Conservation (phyloP, 2,329 filamentous ascomycete genomes). For the Fusarium cyanostomum region DNA sequence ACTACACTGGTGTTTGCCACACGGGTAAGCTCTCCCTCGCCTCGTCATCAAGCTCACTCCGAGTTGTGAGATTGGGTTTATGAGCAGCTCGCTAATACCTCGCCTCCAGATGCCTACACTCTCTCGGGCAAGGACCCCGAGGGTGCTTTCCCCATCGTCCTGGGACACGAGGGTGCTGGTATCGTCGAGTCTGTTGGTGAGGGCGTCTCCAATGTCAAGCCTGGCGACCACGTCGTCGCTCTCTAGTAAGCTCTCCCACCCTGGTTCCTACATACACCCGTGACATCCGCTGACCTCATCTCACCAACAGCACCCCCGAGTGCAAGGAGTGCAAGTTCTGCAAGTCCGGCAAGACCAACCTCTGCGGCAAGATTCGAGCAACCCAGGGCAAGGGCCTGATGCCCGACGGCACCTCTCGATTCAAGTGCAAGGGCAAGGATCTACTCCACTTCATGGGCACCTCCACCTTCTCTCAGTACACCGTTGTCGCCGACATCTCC, state of each 20-base stretch:
- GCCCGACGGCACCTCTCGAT: constrained; percentile 95
- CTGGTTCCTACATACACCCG: no score
- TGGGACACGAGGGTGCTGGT: constrained; percentile 91
- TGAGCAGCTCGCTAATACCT: constrained; percentile 23
- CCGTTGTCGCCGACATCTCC: constrained; percentile 97
- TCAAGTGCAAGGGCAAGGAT: constrained; percentile 94
- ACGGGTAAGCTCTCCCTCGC: constrained; percentile 69
- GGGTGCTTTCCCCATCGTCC: constrained; percentile 88
- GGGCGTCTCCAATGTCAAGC: constrained; percentile 93
- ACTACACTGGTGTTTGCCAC: constrained; percentile 99
- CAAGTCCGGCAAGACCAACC: constrained; percentile 98
- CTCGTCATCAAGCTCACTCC: constrained; percentile 15
- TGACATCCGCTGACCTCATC: constrained; percentile 12
- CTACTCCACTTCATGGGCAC: constrained; percentile 99
- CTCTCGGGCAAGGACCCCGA: constrained; percentile 97
- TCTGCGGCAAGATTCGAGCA: constrained; percentile 97
- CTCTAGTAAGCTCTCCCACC: constrained; percentile 71
- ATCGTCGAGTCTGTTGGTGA: constrained; percentile 94
- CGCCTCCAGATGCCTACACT: constrained; percentile 81
- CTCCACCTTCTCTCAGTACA: constrained; percentile 98
- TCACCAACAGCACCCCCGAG: constrained; percentile 80
- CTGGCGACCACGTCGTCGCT: constrained; percentile 89
- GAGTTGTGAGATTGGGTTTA: not conserved
- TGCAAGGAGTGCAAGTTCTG: constrained; percentile 99
- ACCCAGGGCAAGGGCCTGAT: constrained; percentile 96